Conservation (phyloP, 202 grass and related monocot species). For the Zizania palustris region DNA sequence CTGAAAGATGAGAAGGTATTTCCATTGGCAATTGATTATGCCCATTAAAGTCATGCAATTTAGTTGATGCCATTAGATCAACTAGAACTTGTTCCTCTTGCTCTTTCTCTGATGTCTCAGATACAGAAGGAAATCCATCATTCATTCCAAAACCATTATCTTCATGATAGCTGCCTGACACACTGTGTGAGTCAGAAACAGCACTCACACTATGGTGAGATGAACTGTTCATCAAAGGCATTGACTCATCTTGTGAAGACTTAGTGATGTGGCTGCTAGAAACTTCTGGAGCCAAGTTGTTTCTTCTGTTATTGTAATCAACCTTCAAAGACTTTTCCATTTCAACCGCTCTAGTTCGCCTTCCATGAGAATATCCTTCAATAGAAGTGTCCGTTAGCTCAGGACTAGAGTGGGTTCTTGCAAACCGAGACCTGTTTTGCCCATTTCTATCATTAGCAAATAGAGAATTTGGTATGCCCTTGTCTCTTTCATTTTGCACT, state of each 20-base stretch:
- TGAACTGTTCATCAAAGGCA: constrained; percentile 52
- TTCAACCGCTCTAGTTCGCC: constrained; percentile 49
- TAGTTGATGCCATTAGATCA: constrained; percentile 65
- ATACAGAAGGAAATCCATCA: constrained; percentile 71
- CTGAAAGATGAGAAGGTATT: constrained; percentile 59
- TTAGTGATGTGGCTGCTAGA: constrained; percentile 58
- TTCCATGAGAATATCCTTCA: constrained; percentile 58
- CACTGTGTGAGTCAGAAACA: constrained; percentile 71
- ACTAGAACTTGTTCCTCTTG: constrained; percentile 73
- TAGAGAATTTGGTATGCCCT: constrained; percentile 52
- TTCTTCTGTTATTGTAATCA: constrained; percentile 62
- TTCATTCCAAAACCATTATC: constrained; percentile 62
- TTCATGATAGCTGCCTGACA: constrained; percentile 67
- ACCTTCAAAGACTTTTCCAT: constrained; percentile 45
- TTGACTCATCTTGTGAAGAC: constrained; percentile 61
- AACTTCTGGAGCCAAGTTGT: constrained; percentile 55
- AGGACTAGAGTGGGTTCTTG: constrained; percentile 82
- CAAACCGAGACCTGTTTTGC: constrained; percentile 63
- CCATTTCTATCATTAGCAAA: constrained; percentile 53
- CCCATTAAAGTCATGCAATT: constrained; percentile 75
- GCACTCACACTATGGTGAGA: constrained; percentile 56
- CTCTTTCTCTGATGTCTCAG: constrained; percentile 63
- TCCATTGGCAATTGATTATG: constrained; percentile 69
- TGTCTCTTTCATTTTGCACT: constrained; percentile 57
- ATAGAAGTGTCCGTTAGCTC: constrained; percentile 72